Percentiles rank a stretch among this genome's conserved stretches.
These are phyloP conservation scores for Leishmania aethiopica DNA, from an alignment of 208 protist genomes.

Conservation along the genomic window DNA sequence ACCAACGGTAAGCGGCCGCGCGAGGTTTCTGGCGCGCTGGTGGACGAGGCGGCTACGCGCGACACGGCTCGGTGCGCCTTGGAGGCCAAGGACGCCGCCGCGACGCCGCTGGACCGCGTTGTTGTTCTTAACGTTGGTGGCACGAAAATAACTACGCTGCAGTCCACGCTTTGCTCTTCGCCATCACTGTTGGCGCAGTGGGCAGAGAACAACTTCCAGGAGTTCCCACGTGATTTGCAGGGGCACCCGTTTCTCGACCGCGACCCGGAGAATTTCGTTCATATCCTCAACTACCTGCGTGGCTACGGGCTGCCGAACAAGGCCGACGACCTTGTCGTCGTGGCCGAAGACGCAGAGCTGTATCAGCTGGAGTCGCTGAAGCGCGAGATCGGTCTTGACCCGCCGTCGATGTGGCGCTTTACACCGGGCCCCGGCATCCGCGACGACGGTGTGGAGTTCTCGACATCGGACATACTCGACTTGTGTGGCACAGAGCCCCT, in stretches of 20 bases:
- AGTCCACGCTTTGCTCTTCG: conserved; percentile 65
- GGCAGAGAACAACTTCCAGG: conserved; percentile 62
- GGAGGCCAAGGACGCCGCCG: conserved; percentile 22
- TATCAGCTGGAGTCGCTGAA: conserved; percentile 61
- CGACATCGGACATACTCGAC: conserved; percentile 74
- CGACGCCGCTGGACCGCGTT: conserved; percentile 23
- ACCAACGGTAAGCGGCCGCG: conserved; percentile 14
- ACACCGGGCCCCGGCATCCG: conserved; percentile 73
- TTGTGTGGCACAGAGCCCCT: conserved; percentile 78
- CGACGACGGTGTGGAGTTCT: conserved; percentile 58
- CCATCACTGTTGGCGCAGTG: conserved; percentile 70
- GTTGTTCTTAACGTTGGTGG: conserved; percentile 83
- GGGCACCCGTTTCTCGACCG: conserved; percentile 88
- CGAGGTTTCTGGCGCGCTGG: conserved; percentile 11
- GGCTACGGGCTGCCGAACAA: conserved; percentile 78
- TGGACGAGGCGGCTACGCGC: conserved; percentile 10
- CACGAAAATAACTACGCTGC: conserved; percentile 64
- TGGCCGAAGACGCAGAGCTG: conserved; percentile 79
- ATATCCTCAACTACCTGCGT: conserved; percentile 86
- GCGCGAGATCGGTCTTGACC: conserved; percentile 52
- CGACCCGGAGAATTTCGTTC: conserved; percentile 71
- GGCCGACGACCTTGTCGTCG: conserved; percentile 63
- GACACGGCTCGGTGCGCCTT: background rate
- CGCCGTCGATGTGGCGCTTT: conserved; percentile 68
- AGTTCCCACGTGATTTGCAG: conserved; percentile 68